A percentile compares a stretch with the other conserved stretches of the same genome.
These are phyloP conservation scores for Acrocalymma vagum DNA, from an alignment of 2,329 filamentous ascomycete species.

Conservation along the genomic window DNA sequence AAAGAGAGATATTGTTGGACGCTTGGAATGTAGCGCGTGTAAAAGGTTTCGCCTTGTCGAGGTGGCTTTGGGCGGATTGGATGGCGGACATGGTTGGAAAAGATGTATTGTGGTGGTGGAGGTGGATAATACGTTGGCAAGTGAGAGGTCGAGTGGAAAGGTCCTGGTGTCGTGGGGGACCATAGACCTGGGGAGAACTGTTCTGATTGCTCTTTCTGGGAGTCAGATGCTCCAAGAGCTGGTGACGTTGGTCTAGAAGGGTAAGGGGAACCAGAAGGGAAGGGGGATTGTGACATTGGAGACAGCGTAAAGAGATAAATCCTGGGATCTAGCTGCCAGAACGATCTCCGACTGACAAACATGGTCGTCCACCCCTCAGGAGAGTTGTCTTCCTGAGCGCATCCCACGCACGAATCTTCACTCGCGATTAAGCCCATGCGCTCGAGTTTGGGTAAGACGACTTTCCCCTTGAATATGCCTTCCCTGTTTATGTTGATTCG, in stretches of 20 bases:
- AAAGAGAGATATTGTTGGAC: conserved; percentile 87
- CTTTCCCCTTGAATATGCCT: conserved; percentile 85
- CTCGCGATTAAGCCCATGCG: conserved; percentile 87
- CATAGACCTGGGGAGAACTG: conserved; percentile 44
- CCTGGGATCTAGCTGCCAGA: conserved; percentile 91
- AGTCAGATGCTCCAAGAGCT: conserved; percentile 33
- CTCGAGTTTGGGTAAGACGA: conserved; percentile 88
- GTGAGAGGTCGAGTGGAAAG: conserved; percentile 83
- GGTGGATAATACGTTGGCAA: conserved; percentile 92
- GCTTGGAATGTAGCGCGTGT: conserved; percentile 85
- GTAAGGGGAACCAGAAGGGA: conserved; percentile 59
- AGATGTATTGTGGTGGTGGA: conserved; percentile 79
- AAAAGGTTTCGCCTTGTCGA: conserved; percentile 89
- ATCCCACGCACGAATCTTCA: conserved; percentile 78
- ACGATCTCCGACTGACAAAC: conserved; percentile 82
- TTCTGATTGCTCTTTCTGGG: conserved; percentile 39
- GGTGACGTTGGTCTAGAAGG: conserved; percentile 62
- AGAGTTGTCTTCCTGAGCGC: conserved; percentile 67
- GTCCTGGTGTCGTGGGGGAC: conserved; percentile 62
- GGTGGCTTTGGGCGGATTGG: conserved; percentile 88
- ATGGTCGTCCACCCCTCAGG: conserved; percentile 77
- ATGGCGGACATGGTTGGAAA: conserved; percentile 81
- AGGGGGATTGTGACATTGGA: conserved; percentile 62
- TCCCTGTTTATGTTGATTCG: conserved; percentile 83
- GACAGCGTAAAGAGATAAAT: conserved; percentile 88